These are phyloP conservation scores for Mallotus nudiflorus DNA, from an alignment of 345 rosid species.

Conservation along the genomic window DNA sequence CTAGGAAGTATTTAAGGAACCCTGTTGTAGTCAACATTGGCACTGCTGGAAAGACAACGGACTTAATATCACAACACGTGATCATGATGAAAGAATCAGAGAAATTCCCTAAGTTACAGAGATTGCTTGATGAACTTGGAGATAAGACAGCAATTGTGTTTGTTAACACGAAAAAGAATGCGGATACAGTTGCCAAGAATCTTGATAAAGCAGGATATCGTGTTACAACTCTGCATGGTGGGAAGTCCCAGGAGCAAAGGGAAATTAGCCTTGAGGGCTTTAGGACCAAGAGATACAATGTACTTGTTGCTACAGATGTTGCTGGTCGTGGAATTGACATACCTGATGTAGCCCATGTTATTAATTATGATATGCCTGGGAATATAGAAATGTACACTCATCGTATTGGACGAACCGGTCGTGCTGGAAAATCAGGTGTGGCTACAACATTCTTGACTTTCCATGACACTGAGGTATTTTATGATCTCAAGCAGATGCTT, in stretches of 20 bases:
- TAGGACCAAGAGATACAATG: constrained; percentile 81
- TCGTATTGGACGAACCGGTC: constrained; percentile 94
- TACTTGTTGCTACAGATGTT: constrained; percentile 94
- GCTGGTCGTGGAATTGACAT: constrained; percentile 96
- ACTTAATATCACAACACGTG: constrained; percentile 84
- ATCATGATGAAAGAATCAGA: constrained; percentile 87
- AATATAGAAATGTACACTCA: constrained; percentile 89
- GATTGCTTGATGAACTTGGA: constrained; percentile 76
- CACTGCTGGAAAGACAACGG: constrained; percentile 95
- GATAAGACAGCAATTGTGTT: constrained; percentile 91
- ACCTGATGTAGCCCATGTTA: constrained; percentile 93
- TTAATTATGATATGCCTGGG: constrained; percentile 90
- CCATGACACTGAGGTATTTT: constrained; percentile 77
- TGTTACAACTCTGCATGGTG: constrained; percentile 90
- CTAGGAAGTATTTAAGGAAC: constrained; percentile 91
- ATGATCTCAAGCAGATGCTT: constrained; percentile 98
- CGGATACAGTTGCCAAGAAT: constrained; percentile 74
- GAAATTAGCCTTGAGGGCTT: constrained; percentile 93
- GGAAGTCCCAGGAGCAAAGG: constrained; percentile 94
- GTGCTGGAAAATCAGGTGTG: constrained; percentile 94
- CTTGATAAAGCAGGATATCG: constrained; percentile 83
- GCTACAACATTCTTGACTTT: constrained; percentile 91
- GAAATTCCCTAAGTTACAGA: constrained; percentile 64
- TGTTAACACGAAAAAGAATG: constrained; percentile 90
- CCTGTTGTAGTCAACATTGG: constrained; percentile 95